Evolutionary conservation across 1,284 basidiomycete genomes (phyloP).

Genomic region (Cutaneotrichosporon cavernicola): DNA sequence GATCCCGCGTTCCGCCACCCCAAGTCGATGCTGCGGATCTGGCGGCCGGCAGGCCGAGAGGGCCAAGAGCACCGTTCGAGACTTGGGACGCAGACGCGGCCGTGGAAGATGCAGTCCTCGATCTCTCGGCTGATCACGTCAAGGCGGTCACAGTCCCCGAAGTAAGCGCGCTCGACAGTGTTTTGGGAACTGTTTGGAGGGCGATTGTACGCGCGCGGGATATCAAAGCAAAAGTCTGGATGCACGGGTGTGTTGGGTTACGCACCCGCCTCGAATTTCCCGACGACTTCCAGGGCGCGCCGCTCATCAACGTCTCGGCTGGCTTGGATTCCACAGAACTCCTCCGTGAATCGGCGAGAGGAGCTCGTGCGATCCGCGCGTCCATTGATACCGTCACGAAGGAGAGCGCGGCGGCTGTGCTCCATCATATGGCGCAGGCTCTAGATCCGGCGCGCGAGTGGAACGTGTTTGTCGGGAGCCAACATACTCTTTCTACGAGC

Average conservation of each 20-base stretch:
- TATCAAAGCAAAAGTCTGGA: constrained; percentile 30
- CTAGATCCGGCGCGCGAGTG: constrained; percentile 49
- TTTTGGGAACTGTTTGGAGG: constrained; percentile 55
- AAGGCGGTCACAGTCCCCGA: constrained; percentile 40
- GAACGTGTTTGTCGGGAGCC: constrained; percentile 54
- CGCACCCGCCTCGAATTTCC: constrained; percentile 48
- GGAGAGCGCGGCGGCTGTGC: constrained; percentile 44
- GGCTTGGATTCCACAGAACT: constrained; percentile 9
- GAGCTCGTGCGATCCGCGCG: constrained; percentile 46
- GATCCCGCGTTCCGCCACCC: constrained; percentile 26
- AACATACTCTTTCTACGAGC: constrained; percentile 53
- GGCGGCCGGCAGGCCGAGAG: constrained; percentile 25
- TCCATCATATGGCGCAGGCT: constrained; percentile 54
- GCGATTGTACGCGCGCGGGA: constrained; percentile 52
- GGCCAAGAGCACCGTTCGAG: constrained; percentile 51
- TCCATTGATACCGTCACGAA: constrained; percentile 40
- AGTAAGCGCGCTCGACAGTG: constrained; percentile 54
- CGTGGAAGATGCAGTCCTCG: constrained; percentile 49
- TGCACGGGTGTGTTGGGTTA: constrained; percentile 48
- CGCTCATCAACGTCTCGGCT: constrained; percentile 49
- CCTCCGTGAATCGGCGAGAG: constrained; percentile 16
- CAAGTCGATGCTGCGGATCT: constrained; percentile 29
- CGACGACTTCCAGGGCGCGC: constrained; percentile 52
- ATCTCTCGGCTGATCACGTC: constrained; percentile 51
- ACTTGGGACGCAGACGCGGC: constrained; percentile 52